Conservation (phyloP, 2,329 filamentous ascomycete genomes). For the Pseudocercospora macadamiae region DNA sequence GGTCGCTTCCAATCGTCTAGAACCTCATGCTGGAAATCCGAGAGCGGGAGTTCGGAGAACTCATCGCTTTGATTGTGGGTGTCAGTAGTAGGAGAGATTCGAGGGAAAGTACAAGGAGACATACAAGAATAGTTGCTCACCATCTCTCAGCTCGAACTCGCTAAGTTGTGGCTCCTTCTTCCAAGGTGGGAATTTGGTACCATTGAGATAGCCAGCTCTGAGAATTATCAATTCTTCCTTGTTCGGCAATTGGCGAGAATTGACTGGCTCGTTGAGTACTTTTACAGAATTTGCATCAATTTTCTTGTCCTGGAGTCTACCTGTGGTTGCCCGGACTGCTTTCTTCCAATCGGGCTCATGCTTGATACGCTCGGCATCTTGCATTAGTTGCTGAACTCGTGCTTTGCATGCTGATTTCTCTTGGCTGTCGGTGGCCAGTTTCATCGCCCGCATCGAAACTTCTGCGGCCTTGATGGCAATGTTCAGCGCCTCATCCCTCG, state of each 20-base stretch:
- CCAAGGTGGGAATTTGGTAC: conserved; percentile 85
- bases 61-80: conserved; percentile 59
- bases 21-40: conserved; percentile 70
- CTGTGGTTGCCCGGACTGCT: conserved; percentile 7
- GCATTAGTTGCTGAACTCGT: conserved; percentile 72
- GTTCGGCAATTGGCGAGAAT: conserved; percentile 66
- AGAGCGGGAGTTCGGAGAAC: conserved; percentile 69
- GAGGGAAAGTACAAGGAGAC: conserved; percentile 35
- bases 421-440: conserved; percentile 59
- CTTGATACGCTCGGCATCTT: conserved; percentile 77
- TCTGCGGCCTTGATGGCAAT: conserved; percentile 79
- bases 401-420: conserved; percentile 68
- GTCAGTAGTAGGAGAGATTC: conserved; percentile 21
- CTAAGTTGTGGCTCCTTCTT: conserved; percentile 60
- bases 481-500: conserved; percentile 64
- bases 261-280: conserved; percentile 53
- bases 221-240: conserved; percentile 76
- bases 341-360: conserved; percentile 34
- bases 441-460: conserved; percentile 76
- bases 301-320: neutral
- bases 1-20: conserved; percentile 85
- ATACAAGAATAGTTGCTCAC: conserved; percentile 65
- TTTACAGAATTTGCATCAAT: conserved; percentile 32
- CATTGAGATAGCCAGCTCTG: conserved; percentile 78
- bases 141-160: conserved; percentile 62